These are phyloP conservation scores for Pyricularia pennisetigena DNA, from an alignment of 2,329 filamentous ascomycete species.

Conservation along the genomic window DNA sequence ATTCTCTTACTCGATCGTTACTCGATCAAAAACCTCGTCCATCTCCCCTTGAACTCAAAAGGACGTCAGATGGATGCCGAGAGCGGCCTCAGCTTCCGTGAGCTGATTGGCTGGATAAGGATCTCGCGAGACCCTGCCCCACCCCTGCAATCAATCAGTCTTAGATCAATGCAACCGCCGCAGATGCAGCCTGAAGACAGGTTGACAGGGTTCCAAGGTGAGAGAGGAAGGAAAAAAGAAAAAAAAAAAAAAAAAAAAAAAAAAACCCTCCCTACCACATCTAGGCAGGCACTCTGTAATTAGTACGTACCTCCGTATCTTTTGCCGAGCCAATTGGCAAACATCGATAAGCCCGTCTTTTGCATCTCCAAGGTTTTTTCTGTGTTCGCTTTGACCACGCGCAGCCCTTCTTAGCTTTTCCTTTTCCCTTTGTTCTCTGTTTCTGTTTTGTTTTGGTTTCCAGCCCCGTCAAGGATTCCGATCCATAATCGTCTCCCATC, in stretches of 20 bases:
- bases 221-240: too few species aligned
- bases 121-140: background rate
- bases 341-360: background rate
- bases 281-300: too few species aligned
- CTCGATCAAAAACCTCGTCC: conserved; percentile 31
- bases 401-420: background rate
- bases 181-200: background rate
- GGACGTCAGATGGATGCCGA: conserved; percentile 1
- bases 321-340: background rate
- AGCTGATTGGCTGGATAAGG: conserved; percentile 2
- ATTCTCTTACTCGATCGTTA: conserved; percentile 21
- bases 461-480: background rate
- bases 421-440: background rate
- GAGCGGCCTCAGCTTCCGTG: background rate
- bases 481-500: background rate
- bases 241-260: background rate
- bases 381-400: background rate
- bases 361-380: background rate
- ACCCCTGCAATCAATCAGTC: background rate
- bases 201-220: too few species aligned
- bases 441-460: background rate
- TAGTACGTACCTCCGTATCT: background rate
- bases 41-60: background rate
- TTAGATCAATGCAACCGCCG: background rate
- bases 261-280: background rate